A percentile compares a stretch with the other conserved stretches of the same genome.
Conservation (phyloP, 169 alveolate genomes). For the Plasmodium falciparum region DNA sequence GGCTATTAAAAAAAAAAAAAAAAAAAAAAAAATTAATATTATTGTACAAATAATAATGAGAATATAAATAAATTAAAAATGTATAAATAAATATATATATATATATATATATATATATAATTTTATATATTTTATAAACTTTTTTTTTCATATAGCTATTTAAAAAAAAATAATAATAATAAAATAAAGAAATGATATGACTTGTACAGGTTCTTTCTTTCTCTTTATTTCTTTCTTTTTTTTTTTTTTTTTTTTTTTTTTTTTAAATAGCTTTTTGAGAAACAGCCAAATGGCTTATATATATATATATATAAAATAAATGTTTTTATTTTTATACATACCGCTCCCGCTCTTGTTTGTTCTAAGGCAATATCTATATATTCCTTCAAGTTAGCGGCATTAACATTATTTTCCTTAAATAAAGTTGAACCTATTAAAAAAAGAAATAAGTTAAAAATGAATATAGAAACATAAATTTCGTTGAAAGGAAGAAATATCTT, state of each 20-base stretch:
- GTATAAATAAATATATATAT: neutral
- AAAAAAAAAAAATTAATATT: neutral
- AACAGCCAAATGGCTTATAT: no score
- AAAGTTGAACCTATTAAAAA: conserved; percentile 23
- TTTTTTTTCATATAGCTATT: neutral
- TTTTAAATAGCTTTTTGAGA: neutral
- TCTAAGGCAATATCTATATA: conserved; percentile 51
- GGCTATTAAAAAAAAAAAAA: conserved; percentile 37
- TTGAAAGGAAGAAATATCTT: neutral
- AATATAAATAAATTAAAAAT: neutral
- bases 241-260: neutral
- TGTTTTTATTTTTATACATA: neutral
- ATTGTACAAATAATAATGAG: neutral
- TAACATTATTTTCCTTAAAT: conserved; percentile 35
- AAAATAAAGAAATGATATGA: neutral
- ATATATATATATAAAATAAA: no score
- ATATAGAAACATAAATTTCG: neutral
- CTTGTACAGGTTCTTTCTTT: neutral
- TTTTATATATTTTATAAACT: no score
- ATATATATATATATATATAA: neutral
- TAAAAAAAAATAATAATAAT: neutral
- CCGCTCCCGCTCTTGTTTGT: conserved; percentile 76
- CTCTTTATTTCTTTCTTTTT: no score
- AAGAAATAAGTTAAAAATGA: neutral
- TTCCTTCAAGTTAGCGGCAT: conserved; percentile 36